Conservation (phyloP, 495 filamentous ascomycete genomes). For the Hapsidospora chrysogenum region DNA sequence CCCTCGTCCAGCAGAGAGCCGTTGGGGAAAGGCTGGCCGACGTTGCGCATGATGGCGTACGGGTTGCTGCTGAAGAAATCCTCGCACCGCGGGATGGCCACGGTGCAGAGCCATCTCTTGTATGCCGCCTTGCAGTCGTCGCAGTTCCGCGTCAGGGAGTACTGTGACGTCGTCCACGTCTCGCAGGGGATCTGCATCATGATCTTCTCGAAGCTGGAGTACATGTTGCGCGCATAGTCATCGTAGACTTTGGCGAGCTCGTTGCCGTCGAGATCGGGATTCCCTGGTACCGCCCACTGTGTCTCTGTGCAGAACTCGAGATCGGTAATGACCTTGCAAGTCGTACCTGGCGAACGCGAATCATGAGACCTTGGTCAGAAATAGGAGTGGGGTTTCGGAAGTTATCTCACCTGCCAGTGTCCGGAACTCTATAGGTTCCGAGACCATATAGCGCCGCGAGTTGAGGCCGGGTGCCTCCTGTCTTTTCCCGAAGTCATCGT, state of each 20-base stretch:
- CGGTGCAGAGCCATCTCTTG: slow-evolving; percentile 86
- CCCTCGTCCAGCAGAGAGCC: slow-evolving; percentile 21
- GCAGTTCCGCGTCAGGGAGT: slow-evolving; percentile 67
- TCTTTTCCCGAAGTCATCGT: slow-evolving; percentile 12
- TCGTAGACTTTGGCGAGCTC: slow-evolving; percentile 54
- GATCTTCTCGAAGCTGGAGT: slow-evolving; percentile 62
- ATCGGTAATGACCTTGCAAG: slow-evolving; percentile 73
- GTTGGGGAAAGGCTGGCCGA: slow-evolving; percentile 51
- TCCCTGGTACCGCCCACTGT: slow-evolving; percentile 79
- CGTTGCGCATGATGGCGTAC: slow-evolving; percentile 52
- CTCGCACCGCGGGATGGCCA: slow-evolving; percentile 79
- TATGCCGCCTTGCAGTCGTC: slow-evolving; percentile 62
- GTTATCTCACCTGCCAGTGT: slow-evolving; percentile 57
- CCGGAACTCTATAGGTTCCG: slow-evolving; percentile 42
- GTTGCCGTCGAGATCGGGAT: slow-evolving; percentile 34
- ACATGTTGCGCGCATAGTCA: slow-evolving; percentile 36
- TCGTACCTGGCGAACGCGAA: slow-evolving; percentile 27
- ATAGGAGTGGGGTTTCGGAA: neutral
- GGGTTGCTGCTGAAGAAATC: slow-evolving; percentile 45
- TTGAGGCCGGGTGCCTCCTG: slow-evolving; percentile 23
- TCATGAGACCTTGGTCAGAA: slow-evolving; percentile 1
- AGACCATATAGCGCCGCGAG: slow-evolving; percentile 58
- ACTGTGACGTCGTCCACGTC: slow-evolving; percentile 44
- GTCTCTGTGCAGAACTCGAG: slow-evolving; percentile 72
- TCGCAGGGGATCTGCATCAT: slow-evolving; percentile 76